phyloP scores from a whole-genome alignment of 805 yeast species.

The Candida tammaniensis region DNA sequence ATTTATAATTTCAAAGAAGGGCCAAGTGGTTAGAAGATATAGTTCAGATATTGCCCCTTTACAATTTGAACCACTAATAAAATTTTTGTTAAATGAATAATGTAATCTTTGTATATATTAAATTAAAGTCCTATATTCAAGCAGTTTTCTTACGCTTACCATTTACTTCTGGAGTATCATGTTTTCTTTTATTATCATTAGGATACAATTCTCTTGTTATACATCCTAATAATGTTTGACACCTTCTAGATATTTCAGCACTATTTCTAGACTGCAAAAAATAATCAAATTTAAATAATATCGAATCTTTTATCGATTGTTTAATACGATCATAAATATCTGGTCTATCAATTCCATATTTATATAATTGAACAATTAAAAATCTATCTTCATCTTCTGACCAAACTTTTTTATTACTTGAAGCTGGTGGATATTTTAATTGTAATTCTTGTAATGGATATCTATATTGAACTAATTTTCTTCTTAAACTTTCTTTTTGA shows the following conservation, averaged over 20 bases:
- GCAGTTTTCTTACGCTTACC: constrained; percentile 11
- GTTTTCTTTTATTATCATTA: constrained; percentile 9
- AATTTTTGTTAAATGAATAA: constrained; percentile 10
- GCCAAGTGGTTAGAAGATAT: constrained; percentile 58
- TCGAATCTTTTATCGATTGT: constrained; percentile 68
- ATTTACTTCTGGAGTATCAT: constrained; percentile 6
- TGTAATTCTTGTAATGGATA: constrained; percentile 79
- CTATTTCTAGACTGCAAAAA: constrained; percentile 79
- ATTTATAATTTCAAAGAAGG: constrained; percentile 57
- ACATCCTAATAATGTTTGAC: constrained; percentile 72
- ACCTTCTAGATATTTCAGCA: constrained; percentile 76
- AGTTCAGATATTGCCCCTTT: constrained; percentile 66
- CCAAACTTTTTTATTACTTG: constrained; percentile 60
- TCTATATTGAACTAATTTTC: constrained; percentile 65
- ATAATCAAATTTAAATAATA: constrained; percentile 83
- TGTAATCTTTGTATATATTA: background rate
- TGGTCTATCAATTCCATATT: constrained; percentile 75
- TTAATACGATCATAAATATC: constrained; percentile 78
- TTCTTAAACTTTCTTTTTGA: constrained; percentile 77
- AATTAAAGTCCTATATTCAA: background rate
- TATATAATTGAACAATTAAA: constrained; percentile 72
- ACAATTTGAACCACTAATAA: constrained; percentile 41
- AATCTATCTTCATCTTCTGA: constrained; percentile 91
- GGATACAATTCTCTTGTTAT: constrained; percentile 60
- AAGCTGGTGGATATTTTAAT: constrained; percentile 69